Base-by-base conservation (phyloP, 2,329 filamentous ascomycete genomes). In the Beauveria asiatica region DNA sequence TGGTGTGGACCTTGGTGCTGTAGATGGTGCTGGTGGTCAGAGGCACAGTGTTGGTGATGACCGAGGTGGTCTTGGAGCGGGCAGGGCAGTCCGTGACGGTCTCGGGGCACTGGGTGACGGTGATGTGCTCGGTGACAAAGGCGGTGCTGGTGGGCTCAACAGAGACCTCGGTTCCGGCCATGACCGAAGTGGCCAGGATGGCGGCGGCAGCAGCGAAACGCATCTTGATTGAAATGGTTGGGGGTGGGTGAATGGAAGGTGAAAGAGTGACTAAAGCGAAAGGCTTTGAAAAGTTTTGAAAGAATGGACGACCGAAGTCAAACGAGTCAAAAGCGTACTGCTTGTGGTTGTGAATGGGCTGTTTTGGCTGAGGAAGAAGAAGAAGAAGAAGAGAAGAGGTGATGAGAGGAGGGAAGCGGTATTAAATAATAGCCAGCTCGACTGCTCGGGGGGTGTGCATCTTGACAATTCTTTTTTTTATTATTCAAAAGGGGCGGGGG, bases 41-140 rank as follows among this genome's bases (percentile, higher is more conserved):
- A 61, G 78, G 69, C 57, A 74, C 65, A 66, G 70, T 73, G 64
- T 74, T 68, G 64, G 73, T 75, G 64, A 70, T 66, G 63, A 74
- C 69, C 58, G 66, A 65, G 67, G 73, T 77, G 62, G 72, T 69
- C 65, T 68, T 70, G 56, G 70, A 73, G 65, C 69, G 65, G 63
- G 73, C 76, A 60, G 80, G 80, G 80, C 85, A 87, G 83, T 87
- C 70, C 72, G 83, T 81, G 70, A 85, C 82, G 62, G 77, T 78
- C 58, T 80, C 76, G 61, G 74, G 78, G 78, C 84, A 87, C 62
- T 78, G 79, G 70, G 81, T 86, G 79, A 86, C 76, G 74, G 83
- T 86, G 67, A 82, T 74, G 69, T 82, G 73, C 71, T 80, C 74
- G 69, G 83, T 85, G 72, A 76, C 72, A 78, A 80, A 84, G 75